Percentiles rank a stretch among this genome's conserved stretches.
Evolutionary conservation across 2,329 filamentous ascomycete genomes (phyloP).

Genomic region (Ophiostoma quercus): DNA sequence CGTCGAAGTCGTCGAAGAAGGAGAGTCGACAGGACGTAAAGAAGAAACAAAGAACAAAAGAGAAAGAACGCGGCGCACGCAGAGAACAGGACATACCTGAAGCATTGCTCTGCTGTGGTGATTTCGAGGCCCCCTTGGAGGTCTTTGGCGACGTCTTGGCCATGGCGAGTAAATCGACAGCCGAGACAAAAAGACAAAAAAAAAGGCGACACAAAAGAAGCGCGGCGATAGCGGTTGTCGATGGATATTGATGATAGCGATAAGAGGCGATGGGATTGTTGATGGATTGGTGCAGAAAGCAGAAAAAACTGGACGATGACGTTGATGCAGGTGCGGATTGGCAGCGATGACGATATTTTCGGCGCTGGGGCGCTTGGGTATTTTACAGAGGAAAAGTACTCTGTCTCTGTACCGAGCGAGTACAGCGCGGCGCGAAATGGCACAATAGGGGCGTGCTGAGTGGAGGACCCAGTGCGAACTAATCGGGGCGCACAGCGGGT

Average conservation of each 20-base stretch:
- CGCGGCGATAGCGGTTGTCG: not conserved
- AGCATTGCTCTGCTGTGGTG: constrained; percentile 44
- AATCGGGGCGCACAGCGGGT: not conserved
- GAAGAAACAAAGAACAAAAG: not conserved
- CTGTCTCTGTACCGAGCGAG: too few relatives aligned
- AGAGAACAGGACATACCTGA: constrained; percentile 37
- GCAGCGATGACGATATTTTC: constrained; percentile 18
- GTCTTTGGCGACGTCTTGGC: constrained; percentile 40
- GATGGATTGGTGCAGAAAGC: constrained; percentile 29
- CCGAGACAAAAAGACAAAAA: not conserved
- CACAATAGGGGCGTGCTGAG: constrained; percentile 13
- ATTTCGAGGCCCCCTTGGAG: constrained; percentile 42
- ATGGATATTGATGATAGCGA: not conserved
- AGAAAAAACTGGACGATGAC: constrained; percentile 15
- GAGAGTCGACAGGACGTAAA: too few relatives aligned
- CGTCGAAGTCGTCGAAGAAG: not conserved
- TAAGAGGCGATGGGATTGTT: not conserved
- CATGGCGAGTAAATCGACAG: constrained; percentile 38
- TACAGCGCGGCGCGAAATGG: constrained; percentile 8
- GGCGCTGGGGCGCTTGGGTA: constrained; percentile 6
- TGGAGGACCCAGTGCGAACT: not conserved
- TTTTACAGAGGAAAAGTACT: not conserved
- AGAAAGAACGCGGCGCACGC: not conserved
- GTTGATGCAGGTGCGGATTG: constrained; percentile 16
- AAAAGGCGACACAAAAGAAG: not conserved